phyloP scores from a whole-genome alignment of 73 alveolate genomes.

The Blepharisma japonicum region DNA sequence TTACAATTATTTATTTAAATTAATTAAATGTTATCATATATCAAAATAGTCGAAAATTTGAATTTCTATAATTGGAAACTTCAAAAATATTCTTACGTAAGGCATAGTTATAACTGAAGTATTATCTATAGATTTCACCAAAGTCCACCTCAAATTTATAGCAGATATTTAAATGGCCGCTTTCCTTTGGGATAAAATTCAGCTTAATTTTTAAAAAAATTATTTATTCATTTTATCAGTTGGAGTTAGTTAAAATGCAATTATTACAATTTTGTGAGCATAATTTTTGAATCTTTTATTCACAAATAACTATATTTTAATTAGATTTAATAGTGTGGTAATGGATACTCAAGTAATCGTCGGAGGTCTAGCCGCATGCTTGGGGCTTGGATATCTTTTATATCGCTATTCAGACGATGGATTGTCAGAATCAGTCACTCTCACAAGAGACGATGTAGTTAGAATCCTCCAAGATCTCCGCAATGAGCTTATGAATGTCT shows the following conservation, averaged over 20 bases:
- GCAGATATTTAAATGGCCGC: constrained; percentile 60
- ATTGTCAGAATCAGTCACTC: too few relatives aligned
- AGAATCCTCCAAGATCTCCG: background rate
- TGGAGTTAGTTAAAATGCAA: constrained; percentile 74
- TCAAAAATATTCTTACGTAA: constrained; percentile 69
- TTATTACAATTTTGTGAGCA: constrained; percentile 52
- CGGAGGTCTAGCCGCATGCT: too few relatives aligned
- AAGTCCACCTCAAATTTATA: constrained; percentile 69
- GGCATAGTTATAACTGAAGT: constrained; percentile 58
- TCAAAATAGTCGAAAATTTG: constrained; percentile 28
- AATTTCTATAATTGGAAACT: background rate
- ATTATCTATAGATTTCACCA: constrained; percentile 78
- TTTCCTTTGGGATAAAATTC: constrained; percentile 32
- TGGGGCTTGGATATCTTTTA: too few relatives aligned
- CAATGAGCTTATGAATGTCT: background rate
- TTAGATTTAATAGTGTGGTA: too few relatives aligned
- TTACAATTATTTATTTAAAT: too few relatives aligned
- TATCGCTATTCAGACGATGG: too few relatives aligned
- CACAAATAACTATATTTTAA: too few relatives aligned
- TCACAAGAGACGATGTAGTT: too few relatives aligned
- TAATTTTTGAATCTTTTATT: constrained; percentile 42
- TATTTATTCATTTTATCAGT: constrained; percentile 69
- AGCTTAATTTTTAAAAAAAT: constrained; percentile 50
- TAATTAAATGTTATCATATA: too few relatives aligned
- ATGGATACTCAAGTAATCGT: too few relatives aligned